phyloP scores from a whole-genome alignment of 495 filamentous ascomycete genomes.

The Wilcoxina mikolae region DNA sequence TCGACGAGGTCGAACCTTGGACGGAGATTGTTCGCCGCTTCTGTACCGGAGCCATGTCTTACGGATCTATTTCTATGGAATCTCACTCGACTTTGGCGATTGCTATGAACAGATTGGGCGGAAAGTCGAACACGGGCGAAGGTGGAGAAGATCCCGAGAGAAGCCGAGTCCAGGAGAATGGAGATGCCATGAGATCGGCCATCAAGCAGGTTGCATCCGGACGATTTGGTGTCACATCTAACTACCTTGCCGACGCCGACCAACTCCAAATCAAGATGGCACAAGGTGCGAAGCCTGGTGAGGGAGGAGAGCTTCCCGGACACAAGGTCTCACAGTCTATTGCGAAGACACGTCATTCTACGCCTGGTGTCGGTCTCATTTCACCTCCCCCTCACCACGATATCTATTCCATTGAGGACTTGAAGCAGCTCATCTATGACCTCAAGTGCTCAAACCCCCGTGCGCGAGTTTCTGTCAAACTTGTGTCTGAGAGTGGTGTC shows the following conservation, averaged over 20 bases:
- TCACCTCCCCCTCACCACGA: slow-evolving; percentile 98
- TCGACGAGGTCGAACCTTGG: slow-evolving; percentile 98
- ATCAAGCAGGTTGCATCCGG: slow-evolving; percentile 99
- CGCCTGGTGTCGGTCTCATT: slow-evolving; percentile 92
- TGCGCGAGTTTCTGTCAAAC: slow-evolving; percentile 91
- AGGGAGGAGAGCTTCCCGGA: slow-evolving; percentile 94
- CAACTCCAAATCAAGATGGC: slow-evolving; percentile 99
- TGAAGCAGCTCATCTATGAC: slow-evolving; percentile 98
- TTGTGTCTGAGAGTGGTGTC: slow-evolving; percentile 95
- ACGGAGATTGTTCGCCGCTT: slow-evolving; percentile 96
- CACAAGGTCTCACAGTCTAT: slow-evolving; percentile 98
- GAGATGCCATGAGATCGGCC: slow-evolving; percentile 94
- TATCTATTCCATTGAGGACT: slow-evolving; percentile 97
- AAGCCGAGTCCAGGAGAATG: slow-evolving; percentile 72
- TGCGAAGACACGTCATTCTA: slow-evolving; percentile 93
- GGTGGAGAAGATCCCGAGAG: slow-evolving; percentile 95
- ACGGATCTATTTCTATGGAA: slow-evolving; percentile 99
- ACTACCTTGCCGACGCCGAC: slow-evolving; percentile 96
- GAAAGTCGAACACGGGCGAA: slow-evolving; percentile 98
- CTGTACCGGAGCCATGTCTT: slow-evolving; percentile 99
- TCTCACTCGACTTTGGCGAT: slow-evolving; percentile 94
- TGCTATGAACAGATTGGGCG: slow-evolving; percentile 94
- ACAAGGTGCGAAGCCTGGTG: slow-evolving; percentile 95
- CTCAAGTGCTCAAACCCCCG: slow-evolving; percentile 95
- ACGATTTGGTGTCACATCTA: slow-evolving; percentile 93